These are phyloP conservation scores for Chaetomium globosum DNA, from an alignment of 2,329 filamentous ascomycete genomes.

Conservation along the genomic window DNA sequence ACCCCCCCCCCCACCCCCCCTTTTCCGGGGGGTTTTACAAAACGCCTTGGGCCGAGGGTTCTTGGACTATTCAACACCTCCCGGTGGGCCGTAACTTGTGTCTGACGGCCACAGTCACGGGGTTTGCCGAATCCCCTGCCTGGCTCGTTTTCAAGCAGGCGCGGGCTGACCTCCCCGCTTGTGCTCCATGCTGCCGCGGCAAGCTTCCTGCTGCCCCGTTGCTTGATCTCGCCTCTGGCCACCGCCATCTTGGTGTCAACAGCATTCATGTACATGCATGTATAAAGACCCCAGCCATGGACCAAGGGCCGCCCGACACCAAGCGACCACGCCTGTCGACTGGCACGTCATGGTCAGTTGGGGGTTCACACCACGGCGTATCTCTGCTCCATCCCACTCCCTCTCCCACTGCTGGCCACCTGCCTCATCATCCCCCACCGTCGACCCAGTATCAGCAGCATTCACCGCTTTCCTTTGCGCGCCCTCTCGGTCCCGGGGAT, in stretches of 20 bases:
- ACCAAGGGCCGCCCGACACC: conserved; percentile 59
- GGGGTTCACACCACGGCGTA: conserved; percentile 51
- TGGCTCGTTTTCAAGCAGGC: conserved; percentile 18
- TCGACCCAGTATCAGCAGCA: conserved; percentile 46
- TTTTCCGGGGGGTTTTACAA: conserved; percentile 20
- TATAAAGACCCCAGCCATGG: conserved; percentile 59
- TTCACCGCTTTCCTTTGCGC: conserved; percentile 44
- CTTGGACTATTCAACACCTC: conserved; percentile 13
- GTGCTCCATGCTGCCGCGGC: conserved; percentile 33
- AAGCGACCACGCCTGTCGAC: conserved; percentile 61
- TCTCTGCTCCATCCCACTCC: conserved; percentile 52
- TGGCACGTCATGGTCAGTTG: conserved; percentile 52
- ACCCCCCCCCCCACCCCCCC: conserved; percentile 17
- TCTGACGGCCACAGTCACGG: conserved; percentile 27
- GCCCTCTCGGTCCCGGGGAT: conserved; percentile 41
- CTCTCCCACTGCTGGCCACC: conserved; percentile 40
- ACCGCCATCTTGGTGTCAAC: conserved; percentile 31
- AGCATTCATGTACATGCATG: conserved; percentile 41
- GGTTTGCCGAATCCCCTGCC: conserved; percentile 23
- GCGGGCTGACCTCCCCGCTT: conserved; percentile 28
- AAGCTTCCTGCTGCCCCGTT: conserved; percentile 31
- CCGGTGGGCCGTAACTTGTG: conserved; percentile 1
- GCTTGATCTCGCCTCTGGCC: conserved; percentile 30
- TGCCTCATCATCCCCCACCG: conserved; percentile 46
- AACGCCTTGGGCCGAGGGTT: conserved; percentile 21